A percentile compares a stretch with the other conserved stretches of the same genome.
These are phyloP conservation scores for Setaria italica DNA, from an alignment of 202 grass and related monocot genomes.

Conservation along the genomic window DNA sequence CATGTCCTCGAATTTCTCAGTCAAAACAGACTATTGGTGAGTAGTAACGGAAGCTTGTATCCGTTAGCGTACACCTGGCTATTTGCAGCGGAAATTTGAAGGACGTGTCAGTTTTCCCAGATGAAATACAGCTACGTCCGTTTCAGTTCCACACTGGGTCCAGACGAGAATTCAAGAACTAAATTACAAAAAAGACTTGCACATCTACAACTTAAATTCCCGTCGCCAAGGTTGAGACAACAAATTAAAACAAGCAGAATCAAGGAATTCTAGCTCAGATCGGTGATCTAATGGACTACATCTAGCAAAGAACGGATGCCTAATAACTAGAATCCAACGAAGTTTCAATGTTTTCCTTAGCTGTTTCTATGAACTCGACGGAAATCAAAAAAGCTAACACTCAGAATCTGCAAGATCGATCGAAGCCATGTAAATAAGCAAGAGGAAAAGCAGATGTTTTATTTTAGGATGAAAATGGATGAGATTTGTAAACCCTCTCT, in stretches of 20 bases:
- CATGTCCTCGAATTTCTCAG: not conserved
- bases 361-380: not conserved
- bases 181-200: conserved; percentile 39
- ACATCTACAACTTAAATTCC: conserved; percentile 10
- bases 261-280: not conserved
- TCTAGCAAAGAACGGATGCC: not conserved
- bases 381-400: not conserved
- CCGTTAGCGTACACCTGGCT: conserved; percentile 1
- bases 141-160: conserved; percentile 23
- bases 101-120: conserved; percentile 12
- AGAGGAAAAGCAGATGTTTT: not conserved
- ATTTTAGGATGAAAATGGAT: not conserved
- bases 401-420: not conserved
- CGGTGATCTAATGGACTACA: not conserved
- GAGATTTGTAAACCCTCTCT: not conserved
- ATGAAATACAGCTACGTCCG: conserved; percentile 25
- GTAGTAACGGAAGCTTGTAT: conserved; percentile 49
- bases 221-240: not conserved
- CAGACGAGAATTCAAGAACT: conserved; percentile 29
- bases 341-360: not conserved
- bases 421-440: not conserved
- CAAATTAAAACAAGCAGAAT: conserved; percentile 16
- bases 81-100: conserved; percentile 34
- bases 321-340: not conserved
- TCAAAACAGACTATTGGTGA: conserved; percentile 41